Base-by-base conservation (phyloP, 2,329 filamentous ascomycete genomes). In the Pseudogymnoascus sp. region DNA sequence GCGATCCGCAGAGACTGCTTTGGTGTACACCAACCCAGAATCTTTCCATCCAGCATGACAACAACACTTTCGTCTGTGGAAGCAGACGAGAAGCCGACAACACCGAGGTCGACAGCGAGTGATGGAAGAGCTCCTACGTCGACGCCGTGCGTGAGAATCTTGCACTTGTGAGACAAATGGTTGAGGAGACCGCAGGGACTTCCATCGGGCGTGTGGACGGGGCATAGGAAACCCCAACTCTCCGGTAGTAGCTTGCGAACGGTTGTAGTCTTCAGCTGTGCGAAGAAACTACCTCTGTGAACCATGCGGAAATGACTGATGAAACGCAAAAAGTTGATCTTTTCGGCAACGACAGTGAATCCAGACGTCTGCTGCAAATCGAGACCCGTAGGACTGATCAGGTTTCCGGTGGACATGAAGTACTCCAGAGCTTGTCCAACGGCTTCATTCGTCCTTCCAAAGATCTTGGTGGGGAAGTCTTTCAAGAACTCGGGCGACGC, bases 291-390 rank as follows among this genome's bases (percentile, higher is more conserved):
- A 80, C 94, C 94, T 85, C 94, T 86, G 78, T 99, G 94, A 62
- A 99, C 91, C 92, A 97, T 97, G 67, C 94, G 89, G 82, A 99
- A 99, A 75, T 99, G 94, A 74, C 90, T 94, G 77, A 99, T 96
- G 78, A 97, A 99, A 70, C 94, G 90, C 71, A 96, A 85, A 74
- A 97, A 99, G 78, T 99, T 99, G 73, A 99, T 93, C 81, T 97
- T 97, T 74, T 99, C 94, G 2, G 94, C 94, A 59, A 97, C 92
- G 59, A 99, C 92, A 0, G 91, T 96, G 74, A 96, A 99, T 65
- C 94, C 94, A 10, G 93, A 94, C 0, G 88, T 87, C 75, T 99
- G 94, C 72, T 97, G 94, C 70, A 97, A 75, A 81, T 99, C 94
- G 40, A 99, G 81, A 66, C 94, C 94, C 31, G 90, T 96, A 11